These are phyloP conservation scores for Dactylellina sp. DNA, from an alignment of 2,329 filamentous ascomycete species.

Conservation along the genomic window DNA sequence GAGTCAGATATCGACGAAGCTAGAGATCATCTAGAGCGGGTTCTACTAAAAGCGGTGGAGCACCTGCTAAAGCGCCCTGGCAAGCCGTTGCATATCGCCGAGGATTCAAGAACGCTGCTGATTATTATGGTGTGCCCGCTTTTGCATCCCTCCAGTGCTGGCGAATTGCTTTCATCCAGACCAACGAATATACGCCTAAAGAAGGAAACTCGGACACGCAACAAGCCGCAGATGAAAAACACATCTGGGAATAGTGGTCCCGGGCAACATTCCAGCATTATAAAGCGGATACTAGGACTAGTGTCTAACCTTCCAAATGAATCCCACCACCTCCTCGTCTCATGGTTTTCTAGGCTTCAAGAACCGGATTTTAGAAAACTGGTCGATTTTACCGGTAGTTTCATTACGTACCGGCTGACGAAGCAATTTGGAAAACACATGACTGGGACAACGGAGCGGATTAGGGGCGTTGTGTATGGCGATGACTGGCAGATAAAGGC, in stretches of 20 bases:
- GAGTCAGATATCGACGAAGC: constrained; percentile 69
- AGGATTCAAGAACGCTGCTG: constrained; percentile 80
- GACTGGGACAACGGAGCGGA: constrained; percentile 54
- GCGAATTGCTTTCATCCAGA: constrained; percentile 38
- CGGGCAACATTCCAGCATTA: constrained; percentile 81
- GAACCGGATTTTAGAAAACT: constrained; percentile 75
- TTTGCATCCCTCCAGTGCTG: constrained; percentile 68
- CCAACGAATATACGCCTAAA: constrained; percentile 24
- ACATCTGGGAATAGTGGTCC: constrained; percentile 63
- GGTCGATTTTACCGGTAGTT: constrained; percentile 82
- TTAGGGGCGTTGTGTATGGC: constrained; percentile 73
- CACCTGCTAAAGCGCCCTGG: constrained; percentile 82
- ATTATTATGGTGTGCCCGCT: constrained; percentile 83
- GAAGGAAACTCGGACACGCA: constrained; percentile 58
- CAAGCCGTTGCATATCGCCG: constrained; percentile 74
- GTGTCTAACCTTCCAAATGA: constrained; percentile 79
- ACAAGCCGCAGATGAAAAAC: constrained; percentile 59
- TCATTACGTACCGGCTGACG: constrained; percentile 82
- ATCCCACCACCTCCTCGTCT: constrained; percentile 80
- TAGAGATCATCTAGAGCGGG: constrained; percentile 76
- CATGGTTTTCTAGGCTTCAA: constrained; percentile 80
- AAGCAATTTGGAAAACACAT: constrained; percentile 73
- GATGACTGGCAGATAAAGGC: constrained; percentile 93
- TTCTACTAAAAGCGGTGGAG: constrained; percentile 82
- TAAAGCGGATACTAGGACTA: constrained; percentile 85